Evolutionary conservation across 495 filamentous ascomycete species (phyloP), one percentile per base, ranked within the genome.

Genomic region (Lindgomyces ingoldianus): DNA sequence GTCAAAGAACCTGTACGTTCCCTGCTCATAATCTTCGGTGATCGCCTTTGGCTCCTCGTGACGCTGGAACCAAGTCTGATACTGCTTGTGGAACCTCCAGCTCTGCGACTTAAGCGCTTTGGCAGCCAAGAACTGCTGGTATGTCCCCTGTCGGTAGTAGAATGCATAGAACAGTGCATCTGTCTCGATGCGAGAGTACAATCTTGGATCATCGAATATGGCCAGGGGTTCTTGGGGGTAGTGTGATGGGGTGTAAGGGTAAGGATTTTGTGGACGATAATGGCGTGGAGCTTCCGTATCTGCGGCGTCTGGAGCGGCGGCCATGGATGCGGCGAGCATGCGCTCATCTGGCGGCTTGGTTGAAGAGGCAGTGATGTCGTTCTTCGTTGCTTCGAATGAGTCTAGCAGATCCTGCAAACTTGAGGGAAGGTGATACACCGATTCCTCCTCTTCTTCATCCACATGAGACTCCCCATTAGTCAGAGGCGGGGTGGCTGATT

Each of bases 131-230:
- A 91, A 97, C 73, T 98, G 94, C 72, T 97, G 92, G 72, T 96
- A 94, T 0, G 92, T 91, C 19, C 90, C 91, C 70, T 98, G 94
- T 22, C 93, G 89, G 79, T 98, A 98, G 79, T 98, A 98, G 77
- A 98, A 98, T 53, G 96, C 88, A 75, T 98, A 98, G 76, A 98
- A 98, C n/a, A 98, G 81, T 1, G 92, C 93, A 70, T 98, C 94
- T 3, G 93, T 90, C 65, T 98, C 94, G 51, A 98, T 93, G 30
- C 89, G 84, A 22, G 85, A 81, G 75, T 96, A 98, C 44, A 98
- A 77, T 12, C 87, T 81, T 3, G 91, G 90, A 72, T 98, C 93
- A 62, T 96, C 90, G 67, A 97, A 91, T 57, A 96, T 92, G 18
- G 89, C 75, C 26, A 96, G 80, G 6, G 92, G 90, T 71, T 97